phyloP scores from a whole-genome alignment of 2,329 filamentous ascomycete species.

The Hymenoscyphus occultus region DNA sequence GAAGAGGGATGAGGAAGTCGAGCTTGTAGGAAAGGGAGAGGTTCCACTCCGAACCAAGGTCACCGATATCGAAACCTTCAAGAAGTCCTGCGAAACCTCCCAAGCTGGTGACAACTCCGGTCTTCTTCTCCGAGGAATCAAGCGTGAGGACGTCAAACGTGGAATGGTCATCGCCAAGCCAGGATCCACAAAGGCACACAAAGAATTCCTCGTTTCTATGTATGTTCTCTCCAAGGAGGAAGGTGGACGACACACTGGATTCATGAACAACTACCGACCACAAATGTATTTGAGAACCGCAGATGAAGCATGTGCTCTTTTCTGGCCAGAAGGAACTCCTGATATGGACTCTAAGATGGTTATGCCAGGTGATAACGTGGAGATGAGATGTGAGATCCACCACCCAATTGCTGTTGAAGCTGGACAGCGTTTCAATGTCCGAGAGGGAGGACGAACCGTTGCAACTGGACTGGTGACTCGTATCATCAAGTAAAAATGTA shows the following conservation, averaged over 20 bases:
- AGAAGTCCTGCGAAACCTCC: conserved; percentile 98
- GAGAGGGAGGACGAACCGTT: conserved; percentile 90
- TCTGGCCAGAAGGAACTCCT: conserved; percentile 81
- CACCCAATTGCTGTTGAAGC: conserved; percentile 83
- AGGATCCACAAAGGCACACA: conserved; percentile 79
- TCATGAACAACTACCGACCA: conserved; percentile 93
- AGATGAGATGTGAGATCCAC: conserved; percentile 89
- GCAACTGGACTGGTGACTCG: conserved; percentile 80
- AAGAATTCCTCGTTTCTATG: conserved; percentile 90
- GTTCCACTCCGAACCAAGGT: conserved; percentile 96
- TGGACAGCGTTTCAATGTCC: conserved; percentile 96
- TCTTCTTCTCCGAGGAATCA: conserved; percentile 90
- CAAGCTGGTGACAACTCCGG: conserved; percentile 97
- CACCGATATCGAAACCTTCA: conserved; percentile 99
- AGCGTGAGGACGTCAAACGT: conserved; percentile 89
- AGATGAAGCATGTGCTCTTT: conserved; percentile 73
- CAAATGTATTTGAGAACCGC: conserved; percentile 96
- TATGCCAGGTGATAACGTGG: conserved; percentile 98
- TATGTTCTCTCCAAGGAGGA: conserved; percentile 98
- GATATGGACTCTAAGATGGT: conserved; percentile 74
- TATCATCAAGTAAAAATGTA: conserved; percentile 49
- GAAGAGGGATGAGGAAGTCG: conserved; percentile 92
- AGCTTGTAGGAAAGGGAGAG: conserved; percentile 84
- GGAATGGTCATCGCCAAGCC: conserved; percentile 93
- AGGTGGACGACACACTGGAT: conserved; percentile 94